Evolutionary conservation across 768 basidiomycete genomes (phyloP).

Genomic region (Podaxis rugospora): DNA sequence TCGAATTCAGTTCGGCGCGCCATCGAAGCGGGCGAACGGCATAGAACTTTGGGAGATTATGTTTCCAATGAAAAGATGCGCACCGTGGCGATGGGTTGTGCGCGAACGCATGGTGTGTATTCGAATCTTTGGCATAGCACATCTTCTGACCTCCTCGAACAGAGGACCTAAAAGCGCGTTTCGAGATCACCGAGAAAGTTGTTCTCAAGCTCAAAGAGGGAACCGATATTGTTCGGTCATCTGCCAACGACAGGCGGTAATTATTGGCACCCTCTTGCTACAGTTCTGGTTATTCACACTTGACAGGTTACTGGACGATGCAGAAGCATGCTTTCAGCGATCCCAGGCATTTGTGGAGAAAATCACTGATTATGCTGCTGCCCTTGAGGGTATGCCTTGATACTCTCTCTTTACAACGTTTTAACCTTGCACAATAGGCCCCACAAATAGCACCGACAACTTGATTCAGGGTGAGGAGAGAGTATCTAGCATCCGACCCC

Average conservation of each 20-base stretch:
- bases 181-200: conserved; percentile 47
- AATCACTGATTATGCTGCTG: conserved; percentile 44
- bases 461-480: conserved; percentile 4
- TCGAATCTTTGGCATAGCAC: not conserved
- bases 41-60: conserved; percentile 74
- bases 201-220: conserved; percentile 53
- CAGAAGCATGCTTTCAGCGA: conserved; percentile 46
- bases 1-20: conserved; percentile 61
- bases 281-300: not conserved
- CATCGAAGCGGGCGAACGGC: conserved; percentile 66
- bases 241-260: conserved; percentile 44
- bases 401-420: conserved; percentile 30
- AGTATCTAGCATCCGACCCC: not conserved
- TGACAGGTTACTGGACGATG: conserved; percentile 55
- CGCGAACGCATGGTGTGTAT: conserved; percentile 59
- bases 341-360: conserved; percentile 58
- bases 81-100: conserved; percentile 71
- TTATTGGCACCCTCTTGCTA: conserved; percentile 11
- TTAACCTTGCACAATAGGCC: conserved; percentile 23
- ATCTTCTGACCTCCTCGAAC: not conserved
- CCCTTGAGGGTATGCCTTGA: conserved; percentile 44
- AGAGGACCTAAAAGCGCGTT: conserved; percentile 60
- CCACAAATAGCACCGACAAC: not conserved
- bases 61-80: conserved; percentile 77
- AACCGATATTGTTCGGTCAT: conserved; percentile 52